Percentiles rank a stretch among this genome's conserved stretches.
phyloP scores from a whole-genome alignment of 2,329 filamentous ascomycete genomes.

The Calonectria multiphialidica region DNA sequence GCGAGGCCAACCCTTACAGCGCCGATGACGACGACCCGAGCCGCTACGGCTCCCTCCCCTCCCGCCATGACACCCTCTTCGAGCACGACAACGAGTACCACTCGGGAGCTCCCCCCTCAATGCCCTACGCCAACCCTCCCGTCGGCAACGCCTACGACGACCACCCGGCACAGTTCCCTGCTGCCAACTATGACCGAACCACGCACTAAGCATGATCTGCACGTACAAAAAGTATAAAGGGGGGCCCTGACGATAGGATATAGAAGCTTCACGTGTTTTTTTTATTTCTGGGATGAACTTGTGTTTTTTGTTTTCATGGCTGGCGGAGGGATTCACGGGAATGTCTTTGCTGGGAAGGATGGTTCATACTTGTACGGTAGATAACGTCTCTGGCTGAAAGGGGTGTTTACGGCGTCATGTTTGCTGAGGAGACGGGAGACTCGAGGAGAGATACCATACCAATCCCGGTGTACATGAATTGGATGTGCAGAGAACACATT shows the following conservation, averaged over 20 bases:
- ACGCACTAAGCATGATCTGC: conserved; percentile 46
- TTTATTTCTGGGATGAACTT: conserved; percentile 23
- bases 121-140: conserved; percentile 41
- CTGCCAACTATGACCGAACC: conserved; percentile 67
- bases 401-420: conserved; percentile 34
- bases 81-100: conserved; percentile 64
- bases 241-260: conserved; percentile 29
- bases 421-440: conserved; percentile 34
- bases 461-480: conserved; percentile 29
- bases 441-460: conserved; percentile 29
- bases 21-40: conserved; percentile 54
- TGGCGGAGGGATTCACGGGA: conserved; percentile 27
- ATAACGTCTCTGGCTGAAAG: conserved; percentile 37
- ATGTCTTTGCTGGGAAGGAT: conserved; percentile 31
- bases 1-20: conserved; percentile 53
- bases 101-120: conserved; percentile 44
- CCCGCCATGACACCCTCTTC: conserved; percentile 57
- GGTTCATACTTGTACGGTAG: conserved; percentile 37
- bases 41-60: conserved; percentile 54
- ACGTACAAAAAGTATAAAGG: conserved; percentile 34
- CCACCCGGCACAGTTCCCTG: conserved; percentile 67
- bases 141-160: conserved; percentile 40
- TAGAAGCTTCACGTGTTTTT: conserved; percentile 29
- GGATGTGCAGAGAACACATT: conserved; percentile 22
- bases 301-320: conserved; percentile 31